phyloP scores from a whole-genome alignment of 495 filamentous ascomycete species.

The Ascodesmis nigricans region DNA sequence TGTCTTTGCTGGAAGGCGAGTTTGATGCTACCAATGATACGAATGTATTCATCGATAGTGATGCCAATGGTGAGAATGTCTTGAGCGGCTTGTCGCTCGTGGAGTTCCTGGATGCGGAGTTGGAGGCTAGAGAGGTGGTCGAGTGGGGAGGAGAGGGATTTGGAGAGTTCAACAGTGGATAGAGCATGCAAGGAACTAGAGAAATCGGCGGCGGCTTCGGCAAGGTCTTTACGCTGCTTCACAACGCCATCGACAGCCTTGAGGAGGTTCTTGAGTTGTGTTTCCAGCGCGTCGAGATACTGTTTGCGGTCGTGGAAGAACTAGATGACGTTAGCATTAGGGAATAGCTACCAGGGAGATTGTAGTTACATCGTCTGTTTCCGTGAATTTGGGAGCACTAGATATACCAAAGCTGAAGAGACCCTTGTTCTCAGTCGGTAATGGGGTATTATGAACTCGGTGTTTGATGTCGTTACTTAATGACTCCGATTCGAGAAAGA shows the following conservation, averaged over 20 bases:
- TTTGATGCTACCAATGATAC: slow-evolving; percentile 81
- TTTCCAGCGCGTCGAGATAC: slow-evolving; percentile 86
- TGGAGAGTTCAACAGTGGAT: slow-evolving; percentile 37
- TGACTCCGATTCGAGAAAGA: slow-evolving; percentile 86
- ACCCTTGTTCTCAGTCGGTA: slow-evolving; percentile 74
- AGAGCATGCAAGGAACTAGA: slow-evolving; percentile 76
- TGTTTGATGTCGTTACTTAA: slow-evolving; percentile 96
- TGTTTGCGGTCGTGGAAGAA: slow-evolving; percentile 95
- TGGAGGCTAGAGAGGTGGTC: slow-evolving; percentile 83
- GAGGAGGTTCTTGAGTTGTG: slow-evolving; percentile 76
- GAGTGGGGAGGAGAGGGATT: slow-evolving; percentile 59
- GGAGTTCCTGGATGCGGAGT: slow-evolving; percentile 68
- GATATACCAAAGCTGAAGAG: slow-evolving; percentile 74
- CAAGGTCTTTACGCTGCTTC: slow-evolving; percentile 68
- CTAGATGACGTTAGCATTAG: slow-evolving; percentile 24
- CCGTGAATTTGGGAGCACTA: slow-evolving; percentile 69
- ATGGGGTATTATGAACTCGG: slow-evolving; percentile 69
- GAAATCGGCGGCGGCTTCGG: slow-evolving; percentile 84
- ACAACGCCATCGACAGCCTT: slow-evolving; percentile 89
- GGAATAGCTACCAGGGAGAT: not conserved
- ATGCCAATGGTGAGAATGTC: slow-evolving; percentile 91
- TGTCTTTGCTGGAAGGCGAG: slow-evolving; percentile 78
- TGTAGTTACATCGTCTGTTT: slow-evolving; percentile 80
- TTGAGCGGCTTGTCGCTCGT: slow-evolving; percentile 91
- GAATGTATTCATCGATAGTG: slow-evolving; percentile 95